A percentile compares a stretch with the other conserved stretches of the same genome.
These are phyloP conservation scores for Xerocomellus amylosporus DNA, from an alignment of 768 basidiomycete genomes.

Conservation along the genomic window DNA sequence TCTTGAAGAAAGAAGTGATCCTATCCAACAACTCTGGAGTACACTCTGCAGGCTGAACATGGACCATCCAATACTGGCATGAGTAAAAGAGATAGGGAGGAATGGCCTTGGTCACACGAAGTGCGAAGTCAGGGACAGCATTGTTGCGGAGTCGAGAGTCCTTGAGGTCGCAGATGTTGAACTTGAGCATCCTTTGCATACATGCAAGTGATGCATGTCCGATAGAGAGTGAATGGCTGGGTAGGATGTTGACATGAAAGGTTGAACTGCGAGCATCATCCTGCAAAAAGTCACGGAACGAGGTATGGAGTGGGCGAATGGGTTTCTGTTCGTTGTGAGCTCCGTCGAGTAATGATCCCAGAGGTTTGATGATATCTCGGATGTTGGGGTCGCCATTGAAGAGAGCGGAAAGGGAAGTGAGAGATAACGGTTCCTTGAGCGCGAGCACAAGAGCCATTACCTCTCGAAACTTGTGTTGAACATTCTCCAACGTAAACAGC, in stretches of 20 bases:
- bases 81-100: conserved; percentile 34
- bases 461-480: conserved; percentile 16
- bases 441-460: conserved; percentile 19
- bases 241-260: conserved; percentile 19
- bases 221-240: conserved; percentile 18
- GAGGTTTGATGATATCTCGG: conserved; percentile 15
- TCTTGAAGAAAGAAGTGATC: conserved; percentile 21
- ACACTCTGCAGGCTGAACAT: conserved; percentile 15
- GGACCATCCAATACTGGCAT: conserved; percentile 38
- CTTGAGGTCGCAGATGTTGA: conserved; percentile 40
- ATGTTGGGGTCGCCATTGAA: conserved; percentile 8
- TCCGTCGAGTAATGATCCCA: conserved; percentile 27
- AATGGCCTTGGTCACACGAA: conserved; percentile 24
- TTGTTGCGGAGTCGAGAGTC: conserved; percentile 33
- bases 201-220: conserved; percentile 27
- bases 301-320: conserved; percentile 34
- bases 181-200: conserved; percentile 34
- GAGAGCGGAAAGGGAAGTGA: conserved; percentile 12
- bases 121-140: conserved; percentile 19
- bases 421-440: conserved; percentile 21
- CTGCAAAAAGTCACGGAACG: conserved; percentile 35
- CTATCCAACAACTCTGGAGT: conserved; percentile 14
- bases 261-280: conserved; percentile 20
- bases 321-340: conserved; percentile 12
- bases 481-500: conserved; percentile 7